phyloP scores from a whole-genome alignment of 2,329 filamentous ascomycete genomes.

The Botrytis porri region DNA sequence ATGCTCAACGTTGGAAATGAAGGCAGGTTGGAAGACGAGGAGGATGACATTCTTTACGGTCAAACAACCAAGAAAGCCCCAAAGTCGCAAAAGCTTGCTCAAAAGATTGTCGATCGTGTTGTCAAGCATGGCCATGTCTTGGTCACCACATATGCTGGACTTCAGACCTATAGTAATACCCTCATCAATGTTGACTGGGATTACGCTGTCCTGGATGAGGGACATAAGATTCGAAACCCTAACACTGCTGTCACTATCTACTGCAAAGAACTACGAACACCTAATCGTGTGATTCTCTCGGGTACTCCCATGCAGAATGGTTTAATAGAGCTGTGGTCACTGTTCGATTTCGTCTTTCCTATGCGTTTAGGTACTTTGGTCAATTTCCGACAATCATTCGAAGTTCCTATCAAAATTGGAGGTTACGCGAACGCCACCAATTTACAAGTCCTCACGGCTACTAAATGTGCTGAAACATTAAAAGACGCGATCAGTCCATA shows the following conservation, averaged over 20 bases:
- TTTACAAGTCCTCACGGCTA: conserved; percentile 88
- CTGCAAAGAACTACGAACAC: conserved; percentile 88
- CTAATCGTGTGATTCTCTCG: conserved; percentile 88
- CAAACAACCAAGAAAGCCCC: conserved; percentile 42
- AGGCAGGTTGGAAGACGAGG: conserved; percentile 54
- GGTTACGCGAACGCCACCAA: conserved; percentile 96
- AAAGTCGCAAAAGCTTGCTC: conserved; percentile 66
- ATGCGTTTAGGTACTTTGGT: conserved; percentile 92
- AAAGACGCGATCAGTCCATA: conserved; percentile 95
- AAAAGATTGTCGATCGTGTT: conserved; percentile 78
- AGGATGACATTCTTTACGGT: conserved; percentile 45
- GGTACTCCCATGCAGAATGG: conserved; percentile 99
- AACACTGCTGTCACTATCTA: conserved; percentile 93
- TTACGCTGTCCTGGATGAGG: conserved; percentile 92
- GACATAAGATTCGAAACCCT: conserved; percentile 96
- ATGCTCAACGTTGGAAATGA: conserved; percentile 81
- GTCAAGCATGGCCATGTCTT: conserved; percentile 84
- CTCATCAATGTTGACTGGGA: conserved; percentile 85
- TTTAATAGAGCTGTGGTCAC: conserved; percentile 87
- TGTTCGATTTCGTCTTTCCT: conserved; percentile 96
- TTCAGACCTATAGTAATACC: conserved; percentile 87
- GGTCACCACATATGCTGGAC: conserved; percentile 90
- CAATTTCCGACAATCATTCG: conserved; percentile 86
- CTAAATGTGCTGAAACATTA: conserved; percentile 88
- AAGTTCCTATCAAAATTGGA: conserved; percentile 87